Conservation (phyloP, 306 rosid genomes). For the Argentina anserina region DNA sequence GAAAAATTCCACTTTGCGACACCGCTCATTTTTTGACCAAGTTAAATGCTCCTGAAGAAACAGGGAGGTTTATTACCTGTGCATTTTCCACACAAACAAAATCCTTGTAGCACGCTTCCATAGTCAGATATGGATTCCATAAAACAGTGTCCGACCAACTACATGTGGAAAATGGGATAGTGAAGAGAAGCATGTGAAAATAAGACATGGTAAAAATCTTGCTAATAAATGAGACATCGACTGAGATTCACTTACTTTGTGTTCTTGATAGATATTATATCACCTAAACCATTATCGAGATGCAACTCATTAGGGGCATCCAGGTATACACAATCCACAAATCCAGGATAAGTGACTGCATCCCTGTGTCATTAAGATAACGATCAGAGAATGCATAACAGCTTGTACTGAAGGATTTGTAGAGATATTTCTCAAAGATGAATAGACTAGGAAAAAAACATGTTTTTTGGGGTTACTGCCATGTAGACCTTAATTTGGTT, state of each 20-base stretch:
- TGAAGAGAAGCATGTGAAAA: conserved; percentile 16
- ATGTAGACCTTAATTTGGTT: not conserved
- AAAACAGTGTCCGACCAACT: conserved; percentile 96
- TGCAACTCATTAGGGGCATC: conserved; percentile 62
- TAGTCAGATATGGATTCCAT: conserved; percentile 88
- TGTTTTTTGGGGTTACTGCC: not conserved
- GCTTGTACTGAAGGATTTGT: not conserved
- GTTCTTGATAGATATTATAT: conserved; percentile 62
- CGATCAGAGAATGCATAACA: conserved; percentile 10
- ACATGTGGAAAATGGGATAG: conserved; percentile 23
- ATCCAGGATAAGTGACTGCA: conserved; percentile 84
- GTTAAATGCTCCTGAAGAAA: conserved; percentile 3
- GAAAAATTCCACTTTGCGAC: not conserved
- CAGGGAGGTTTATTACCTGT: conserved; percentile 48
- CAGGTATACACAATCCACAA: conserved; percentile 82
- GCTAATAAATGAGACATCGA: conserved; percentile 14
- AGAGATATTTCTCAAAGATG: not conserved
- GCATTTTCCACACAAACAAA: conserved; percentile 99
- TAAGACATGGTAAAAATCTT: not conserved
- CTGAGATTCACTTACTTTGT: conserved; percentile 54
- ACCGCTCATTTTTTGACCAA: not conserved
- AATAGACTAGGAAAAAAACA: not conserved
- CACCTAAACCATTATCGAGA: conserved; percentile 90
- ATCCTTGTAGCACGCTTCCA: conserved; percentile 92
- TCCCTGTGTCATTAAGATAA: conserved; percentile 50